Percentiles rank a stretch among this genome's conserved stretches.
Evolutionary conservation across 768 basidiomycete genomes (phyloP).

Genomic region (Mycena chlorophos): DNA sequence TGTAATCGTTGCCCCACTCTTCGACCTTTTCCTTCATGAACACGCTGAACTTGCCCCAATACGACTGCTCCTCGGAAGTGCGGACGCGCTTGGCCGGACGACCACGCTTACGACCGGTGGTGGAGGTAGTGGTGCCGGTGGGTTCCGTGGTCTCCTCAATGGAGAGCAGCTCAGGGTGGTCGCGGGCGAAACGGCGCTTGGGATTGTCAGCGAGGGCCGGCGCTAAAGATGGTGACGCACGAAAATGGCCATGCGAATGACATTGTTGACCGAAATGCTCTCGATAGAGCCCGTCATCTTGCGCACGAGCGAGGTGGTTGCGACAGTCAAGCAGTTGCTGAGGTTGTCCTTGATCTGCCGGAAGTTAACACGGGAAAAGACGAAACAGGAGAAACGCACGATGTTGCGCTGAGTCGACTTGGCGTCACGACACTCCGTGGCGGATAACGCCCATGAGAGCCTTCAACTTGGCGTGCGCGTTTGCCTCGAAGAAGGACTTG

Average conservation of each 20-base stretch:
- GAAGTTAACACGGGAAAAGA: background rate
- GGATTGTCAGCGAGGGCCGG: no score
- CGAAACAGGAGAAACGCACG: background rate
- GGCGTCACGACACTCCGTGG: background rate
- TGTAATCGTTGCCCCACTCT: background rate
- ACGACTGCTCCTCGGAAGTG: background rate
- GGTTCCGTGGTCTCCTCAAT: no score
- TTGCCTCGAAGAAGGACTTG: constrained; percentile 1
- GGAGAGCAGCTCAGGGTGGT: background rate
- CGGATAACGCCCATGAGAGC: background rate
- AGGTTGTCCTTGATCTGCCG: background rate
- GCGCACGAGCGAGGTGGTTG: background rate
- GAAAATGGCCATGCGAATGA: background rate
- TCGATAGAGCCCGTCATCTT: background rate
- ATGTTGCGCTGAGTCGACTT: background rate
- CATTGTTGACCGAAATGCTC: background rate
- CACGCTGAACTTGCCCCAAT: background rate
- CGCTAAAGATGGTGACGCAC: background rate
- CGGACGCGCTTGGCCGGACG: background rate
- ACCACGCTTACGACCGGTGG: background rate
- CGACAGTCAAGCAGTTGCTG: background rate
- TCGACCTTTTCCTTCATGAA: background rate
- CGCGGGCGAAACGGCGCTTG: background rate
- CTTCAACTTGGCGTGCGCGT: background rate
- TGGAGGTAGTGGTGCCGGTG: background rate